Conservation (phyloP, 2,329 filamentous ascomycete species). For the Pseudocercospora ulei region DNA sequence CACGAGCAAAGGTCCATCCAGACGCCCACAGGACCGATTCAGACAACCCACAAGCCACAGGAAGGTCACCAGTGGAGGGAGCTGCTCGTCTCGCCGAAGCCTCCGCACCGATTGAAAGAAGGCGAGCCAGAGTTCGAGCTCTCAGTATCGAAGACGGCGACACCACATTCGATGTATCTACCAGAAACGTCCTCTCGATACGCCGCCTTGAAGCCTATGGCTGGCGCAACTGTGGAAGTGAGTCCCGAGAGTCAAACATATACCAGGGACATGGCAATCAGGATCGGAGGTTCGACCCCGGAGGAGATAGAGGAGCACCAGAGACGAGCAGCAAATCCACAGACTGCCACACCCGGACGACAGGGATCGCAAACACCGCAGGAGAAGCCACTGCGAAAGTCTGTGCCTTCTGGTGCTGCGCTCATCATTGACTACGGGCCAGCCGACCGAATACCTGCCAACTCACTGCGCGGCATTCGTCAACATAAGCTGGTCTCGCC, state of each 20-base stretch:
- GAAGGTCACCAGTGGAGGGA: slow-evolving; percentile 64
- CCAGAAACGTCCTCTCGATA: slow-evolving; percentile 75
- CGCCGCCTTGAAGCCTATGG: slow-evolving; percentile 56
- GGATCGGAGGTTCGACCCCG: slow-evolving; percentile 60
- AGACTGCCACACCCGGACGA: slow-evolving; percentile 21
- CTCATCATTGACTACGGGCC: slow-evolving; percentile 96
- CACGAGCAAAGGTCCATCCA: slow-evolving; percentile 36
- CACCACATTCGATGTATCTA: slow-evolving; percentile 74
- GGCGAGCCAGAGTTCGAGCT: slow-evolving; percentile 72
- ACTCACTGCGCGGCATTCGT: slow-evolving; percentile 82
- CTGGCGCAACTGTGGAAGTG: slow-evolving; percentile 71
- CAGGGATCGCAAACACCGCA: slow-evolving; percentile 26
- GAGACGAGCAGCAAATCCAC: slow-evolving; percentile 17
- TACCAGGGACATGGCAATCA: slow-evolving; percentile 66
- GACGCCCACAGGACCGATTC: slow-evolving; percentile 44
- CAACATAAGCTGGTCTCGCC: slow-evolving; percentile 67
- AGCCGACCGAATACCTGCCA: slow-evolving; percentile 64
- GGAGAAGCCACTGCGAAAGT: slow-evolving; percentile 42
- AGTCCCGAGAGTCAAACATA: slow-evolving; percentile 79
- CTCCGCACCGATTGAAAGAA: slow-evolving; percentile 45
- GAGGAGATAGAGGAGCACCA: slow-evolving; percentile 16
- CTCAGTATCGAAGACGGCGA: slow-evolving; percentile 62
- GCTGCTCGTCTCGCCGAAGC: slow-evolving; percentile 59
- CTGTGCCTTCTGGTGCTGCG: slow-evolving; percentile 65
- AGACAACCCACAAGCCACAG: slow-evolving; percentile 31